Conservation (phyloP, 1,284 basidiomycete genomes). For the Cryptococcus sp. region DNA sequence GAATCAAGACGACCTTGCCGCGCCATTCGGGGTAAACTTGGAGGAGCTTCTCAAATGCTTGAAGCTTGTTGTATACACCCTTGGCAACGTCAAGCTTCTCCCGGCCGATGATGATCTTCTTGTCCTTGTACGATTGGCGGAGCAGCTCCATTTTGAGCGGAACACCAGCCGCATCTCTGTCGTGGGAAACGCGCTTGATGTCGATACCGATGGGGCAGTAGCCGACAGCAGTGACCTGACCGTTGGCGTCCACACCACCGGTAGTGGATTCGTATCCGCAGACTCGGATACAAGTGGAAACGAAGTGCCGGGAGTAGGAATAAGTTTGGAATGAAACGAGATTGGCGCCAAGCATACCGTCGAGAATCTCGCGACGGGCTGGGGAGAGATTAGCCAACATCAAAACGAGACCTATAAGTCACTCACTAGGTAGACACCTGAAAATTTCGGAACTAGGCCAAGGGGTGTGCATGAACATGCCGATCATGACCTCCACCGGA, state of each 20-base stretch:
- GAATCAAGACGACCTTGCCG: slow-evolving; percentile 72
- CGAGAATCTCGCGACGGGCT: slow-evolving; percentile 87
- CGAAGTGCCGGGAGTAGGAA: slow-evolving; percentile 94
- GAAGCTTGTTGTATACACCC: slow-evolving; percentile 95
- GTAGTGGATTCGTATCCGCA: slow-evolving; percentile 89
- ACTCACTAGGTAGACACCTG: slow-evolving; percentile 81
- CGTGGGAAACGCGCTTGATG: slow-evolving; percentile 80
- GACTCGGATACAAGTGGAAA: slow-evolving; percentile 90
- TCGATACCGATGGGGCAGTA: slow-evolving; percentile 99
- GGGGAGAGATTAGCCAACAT: slow-evolving; percentile 11
- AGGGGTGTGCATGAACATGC: slow-evolving; percentile 94
- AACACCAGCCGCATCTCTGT: slow-evolving; percentile 78
- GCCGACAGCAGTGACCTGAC: slow-evolving; percentile 78
- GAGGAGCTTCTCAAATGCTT: slow-evolving; percentile 93
- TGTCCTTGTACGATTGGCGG: slow-evolving; percentile 83
- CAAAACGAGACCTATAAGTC: neutral
- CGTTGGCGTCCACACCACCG: slow-evolving; percentile 84
- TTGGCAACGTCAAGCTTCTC: slow-evolving; percentile 99
- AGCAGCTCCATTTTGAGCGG: slow-evolving; percentile 86
- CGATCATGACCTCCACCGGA: slow-evolving; percentile 61
- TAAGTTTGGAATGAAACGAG: slow-evolving; percentile 97
- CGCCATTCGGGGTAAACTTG: slow-evolving; percentile 95
- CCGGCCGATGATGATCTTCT: slow-evolving; percentile 98
- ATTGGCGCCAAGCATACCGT: slow-evolving; percentile 97
- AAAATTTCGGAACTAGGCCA: slow-evolving; percentile 98